Percentiles rank a stretch among this genome's conserved stretches.
Conservation (phyloP, 495 filamentous ascomycete species). For the Penicillium waksmanii region DNA sequence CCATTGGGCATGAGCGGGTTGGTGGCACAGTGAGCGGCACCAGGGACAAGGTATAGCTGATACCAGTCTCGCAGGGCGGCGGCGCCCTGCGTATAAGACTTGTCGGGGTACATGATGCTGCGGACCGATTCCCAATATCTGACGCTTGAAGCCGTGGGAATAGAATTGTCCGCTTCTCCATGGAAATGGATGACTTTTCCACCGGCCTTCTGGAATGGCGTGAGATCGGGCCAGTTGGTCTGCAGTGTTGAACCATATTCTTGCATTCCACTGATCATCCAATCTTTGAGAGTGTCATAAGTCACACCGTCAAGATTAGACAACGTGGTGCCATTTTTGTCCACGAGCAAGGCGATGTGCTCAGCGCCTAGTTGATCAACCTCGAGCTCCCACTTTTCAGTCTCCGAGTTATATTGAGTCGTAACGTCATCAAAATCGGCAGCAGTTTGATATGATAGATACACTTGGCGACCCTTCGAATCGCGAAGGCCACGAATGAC, state of each 20-base stretch:
- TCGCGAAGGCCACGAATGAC: slow-evolving; percentile 51
- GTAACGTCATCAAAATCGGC: slow-evolving; percentile 46
- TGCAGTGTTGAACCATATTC: slow-evolving; percentile 27
- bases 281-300: slow-evolving; percentile 50
- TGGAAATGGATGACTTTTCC: slow-evolving; percentile 58
- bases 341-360: slow-evolving; percentile 37
- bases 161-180: slow-evolving; percentile 52
- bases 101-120: slow-evolving; percentile 49
- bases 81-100: slow-evolving; percentile 39
- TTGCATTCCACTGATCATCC: slow-evolving; percentile 39
- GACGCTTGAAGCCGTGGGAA: slow-evolving; percentile 51
- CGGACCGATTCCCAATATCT: slow-evolving; percentile 56
- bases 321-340: slow-evolving; percentile 35
- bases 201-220: slow-evolving; percentile 44
- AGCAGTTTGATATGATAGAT: slow-evolving; percentile 49
- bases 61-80: slow-evolving; percentile 52
- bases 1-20: slow-evolving; percentile 46
- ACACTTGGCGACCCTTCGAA: slow-evolving; percentile 45
- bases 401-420: slow-evolving; percentile 46
- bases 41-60: slow-evolving; percentile 55
- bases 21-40: slow-evolving; percentile 52
- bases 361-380: slow-evolving; percentile 42
- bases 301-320: slow-evolving; percentile 48
- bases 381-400: slow-evolving; percentile 39
- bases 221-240: slow-evolving; percentile 51